A percentile compares a stretch with the other conserved stretches of the same genome.
Evolutionary conservation across 2,329 filamentous ascomycete species (phyloP).

Genomic region (Tolypocladium tundrense): DNA sequence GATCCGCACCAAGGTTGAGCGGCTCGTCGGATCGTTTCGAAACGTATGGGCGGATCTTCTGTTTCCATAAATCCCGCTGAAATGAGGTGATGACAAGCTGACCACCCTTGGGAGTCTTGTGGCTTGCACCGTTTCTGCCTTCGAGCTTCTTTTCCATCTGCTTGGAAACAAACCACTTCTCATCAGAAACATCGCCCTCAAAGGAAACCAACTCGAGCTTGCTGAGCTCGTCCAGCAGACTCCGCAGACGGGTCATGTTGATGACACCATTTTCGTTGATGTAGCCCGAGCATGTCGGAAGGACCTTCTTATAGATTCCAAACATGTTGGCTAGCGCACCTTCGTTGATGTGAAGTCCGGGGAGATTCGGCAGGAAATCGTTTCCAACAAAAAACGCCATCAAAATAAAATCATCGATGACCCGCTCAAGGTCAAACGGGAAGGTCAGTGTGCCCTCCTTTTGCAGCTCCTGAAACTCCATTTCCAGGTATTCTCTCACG

Average conservation of each 20-base stretch:
- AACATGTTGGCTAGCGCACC: constrained; percentile 97
- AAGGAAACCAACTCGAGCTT: constrained; percentile 91
- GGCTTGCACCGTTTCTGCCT: constrained; percentile 47
- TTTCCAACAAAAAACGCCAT: constrained; percentile 99
- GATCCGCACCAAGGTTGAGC: constrained; percentile 61
- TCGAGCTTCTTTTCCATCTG: constrained; percentile 53
- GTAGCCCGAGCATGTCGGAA: constrained; percentile 83
- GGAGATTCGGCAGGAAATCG: constrained; percentile 95
- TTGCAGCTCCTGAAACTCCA: constrained; percentile 92
- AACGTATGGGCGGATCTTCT: constrained; percentile 73
- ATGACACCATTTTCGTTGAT: constrained; percentile 94
- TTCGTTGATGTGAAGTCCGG: constrained; percentile 96
- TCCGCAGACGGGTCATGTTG: constrained; percentile 68
- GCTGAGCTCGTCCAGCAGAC: constrained; percentile 73
- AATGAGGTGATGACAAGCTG: constrained; percentile 65
- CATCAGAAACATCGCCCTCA: constrained; percentile 78
- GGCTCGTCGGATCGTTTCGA: constrained; percentile 53
- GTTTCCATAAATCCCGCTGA: constrained; percentile 74
- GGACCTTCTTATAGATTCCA: constrained; percentile 81
- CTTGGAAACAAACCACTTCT: constrained; percentile 87
- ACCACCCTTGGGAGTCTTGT: constrained; percentile 40
- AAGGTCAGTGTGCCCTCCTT: constrained; percentile 61
- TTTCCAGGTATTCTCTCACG: constrained; percentile 89
- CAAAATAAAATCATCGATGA: constrained; percentile 98
- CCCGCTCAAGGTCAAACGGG: constrained; percentile 82